Conservation (phyloP, 2,329 filamentous ascomycete genomes). For the Pseudopyricularia cyperi region DNA sequence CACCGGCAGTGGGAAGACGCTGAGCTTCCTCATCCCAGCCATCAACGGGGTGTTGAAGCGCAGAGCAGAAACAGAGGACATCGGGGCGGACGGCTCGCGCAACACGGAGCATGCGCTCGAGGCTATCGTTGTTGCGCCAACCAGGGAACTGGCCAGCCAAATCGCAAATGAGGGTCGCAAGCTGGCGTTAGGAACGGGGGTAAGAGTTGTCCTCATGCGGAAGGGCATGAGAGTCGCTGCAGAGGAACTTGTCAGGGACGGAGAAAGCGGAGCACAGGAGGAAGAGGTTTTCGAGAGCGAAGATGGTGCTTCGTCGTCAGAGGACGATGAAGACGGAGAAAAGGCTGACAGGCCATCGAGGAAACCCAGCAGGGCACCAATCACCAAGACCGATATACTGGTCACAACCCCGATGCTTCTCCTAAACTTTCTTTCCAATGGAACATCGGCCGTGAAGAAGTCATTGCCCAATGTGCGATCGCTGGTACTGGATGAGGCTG, state of each 20-base stretch:
- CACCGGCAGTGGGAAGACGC: slow-evolving; percentile 91
- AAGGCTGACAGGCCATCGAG: slow-evolving; percentile 11
- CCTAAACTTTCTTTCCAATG: slow-evolving; percentile 52
- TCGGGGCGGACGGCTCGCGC: slow-evolving; percentile 3
- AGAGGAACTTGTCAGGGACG: slow-evolving; percentile 15
- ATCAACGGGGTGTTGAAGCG: slow-evolving; percentile 61
- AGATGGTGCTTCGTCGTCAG: slow-evolving; percentile 7
- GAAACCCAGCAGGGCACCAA: slow-evolving; percentile 12
- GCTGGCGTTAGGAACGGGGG: slow-evolving; percentile 53
- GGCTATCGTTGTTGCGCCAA: slow-evolving; percentile 63
- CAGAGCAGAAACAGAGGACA: slow-evolving; percentile 22
- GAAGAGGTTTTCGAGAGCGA: slow-evolving; percentile 17
- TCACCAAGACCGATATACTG: slow-evolving; percentile 64
- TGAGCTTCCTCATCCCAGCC: slow-evolving; percentile 81
- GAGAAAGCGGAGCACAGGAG: slow-evolving; percentile 14
- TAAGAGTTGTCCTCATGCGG: slow-evolving; percentile 69
- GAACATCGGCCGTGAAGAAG: slow-evolving; percentile 27
- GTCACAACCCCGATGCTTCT: slow-evolving; percentile 71
- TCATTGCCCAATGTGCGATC: slow-evolving; percentile 55
- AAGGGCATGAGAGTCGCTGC: slow-evolving; percentile 66
- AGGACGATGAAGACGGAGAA: slow-evolving; percentile 20
- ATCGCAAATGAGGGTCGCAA: slow-evolving; percentile 82
- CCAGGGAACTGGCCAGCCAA: slow-evolving; percentile 64
- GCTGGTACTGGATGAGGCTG: slow-evolving; percentile 83
- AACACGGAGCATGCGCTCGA: slow-evolving; percentile 35